Evolutionary conservation across 208 protist species (phyloP).

Genomic region (Trypanosomatidae sp.): DNA sequence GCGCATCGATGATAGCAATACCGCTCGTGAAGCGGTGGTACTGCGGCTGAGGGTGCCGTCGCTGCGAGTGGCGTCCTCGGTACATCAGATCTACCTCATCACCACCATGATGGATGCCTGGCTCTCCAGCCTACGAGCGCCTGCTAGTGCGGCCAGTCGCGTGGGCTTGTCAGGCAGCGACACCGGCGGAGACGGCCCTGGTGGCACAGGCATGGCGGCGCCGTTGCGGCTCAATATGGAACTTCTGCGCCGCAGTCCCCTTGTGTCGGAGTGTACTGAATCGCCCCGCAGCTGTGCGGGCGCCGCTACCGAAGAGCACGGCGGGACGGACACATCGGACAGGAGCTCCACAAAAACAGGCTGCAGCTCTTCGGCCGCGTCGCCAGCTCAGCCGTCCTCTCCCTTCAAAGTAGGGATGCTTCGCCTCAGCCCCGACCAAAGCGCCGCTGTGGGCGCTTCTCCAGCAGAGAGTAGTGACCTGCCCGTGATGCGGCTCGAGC

Average conservation of each 20-base stretch:
- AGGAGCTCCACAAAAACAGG: neutral
- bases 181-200: neutral
- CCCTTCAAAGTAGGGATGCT: neutral
- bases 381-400: neutral
- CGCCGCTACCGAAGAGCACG: too few relatives aligned
- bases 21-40: slow-evolving; percentile 57
- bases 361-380: neutral
- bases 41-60: slow-evolving; percentile 73
- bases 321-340: neutral
- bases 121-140: slow-evolving; percentile 28
- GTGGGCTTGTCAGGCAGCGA: neutral
- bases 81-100: slow-evolving; percentile 77
- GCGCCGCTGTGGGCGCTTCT: neutral
- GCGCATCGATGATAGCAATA: slow-evolving; percentile 57
- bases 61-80: slow-evolving; percentile 57
- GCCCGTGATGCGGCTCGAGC: slow-evolving; percentile 57
- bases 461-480: slow-evolving; percentile 15
- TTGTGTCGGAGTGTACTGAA: neutral
- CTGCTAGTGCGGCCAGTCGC: neutral
- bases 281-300: neutral
- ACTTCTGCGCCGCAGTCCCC: neutral
- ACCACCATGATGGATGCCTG: slow-evolving; percentile 78
- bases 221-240: neutral
- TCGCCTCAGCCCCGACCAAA: neutral
- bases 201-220: neutral